These are phyloP conservation scores for Knoxia roxburghii DNA, from an alignment of 257 asterid genomes.

Conservation along the genomic window DNA sequence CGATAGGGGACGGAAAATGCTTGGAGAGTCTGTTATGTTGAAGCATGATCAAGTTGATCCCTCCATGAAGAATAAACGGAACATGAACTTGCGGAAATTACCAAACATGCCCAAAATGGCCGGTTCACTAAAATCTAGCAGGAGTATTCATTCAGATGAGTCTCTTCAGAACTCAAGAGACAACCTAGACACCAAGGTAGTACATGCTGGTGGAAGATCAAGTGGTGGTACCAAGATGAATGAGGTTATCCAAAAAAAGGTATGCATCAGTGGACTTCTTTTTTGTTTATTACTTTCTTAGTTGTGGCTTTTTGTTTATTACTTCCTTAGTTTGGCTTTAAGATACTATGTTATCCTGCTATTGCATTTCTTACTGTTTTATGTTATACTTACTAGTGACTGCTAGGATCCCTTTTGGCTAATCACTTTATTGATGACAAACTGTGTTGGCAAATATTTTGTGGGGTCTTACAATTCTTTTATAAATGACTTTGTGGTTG, in stretches of 20 bases:
- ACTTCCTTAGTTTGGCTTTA: background rate
- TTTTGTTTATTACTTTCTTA: background rate
- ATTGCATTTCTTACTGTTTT: background rate
- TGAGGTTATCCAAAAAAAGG: slow-evolving; percentile 78
- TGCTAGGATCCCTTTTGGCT: background rate
- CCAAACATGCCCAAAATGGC: slow-evolving; percentile 34
- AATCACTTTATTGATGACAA: background rate
- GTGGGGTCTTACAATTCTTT: background rate
- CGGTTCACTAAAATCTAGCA: slow-evolving; percentile 51
- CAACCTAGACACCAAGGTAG: slow-evolving; percentile 42
- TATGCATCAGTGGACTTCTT: slow-evolving; percentile 21
- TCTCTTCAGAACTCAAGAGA: slow-evolving; percentile 49
- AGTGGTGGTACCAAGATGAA: slow-evolving; percentile 63
- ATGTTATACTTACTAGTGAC: background rate
- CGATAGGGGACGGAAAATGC: slow-evolving; percentile 44
- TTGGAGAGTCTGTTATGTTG: slow-evolving; percentile 44
- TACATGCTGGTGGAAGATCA: slow-evolving; percentile 44
- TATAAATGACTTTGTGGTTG: background rate
- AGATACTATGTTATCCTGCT: background rate
- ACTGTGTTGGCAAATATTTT: background rate
- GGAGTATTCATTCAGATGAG: slow-evolving; percentile 49
- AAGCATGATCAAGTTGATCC: slow-evolving; percentile 50
- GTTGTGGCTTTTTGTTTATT: background rate
- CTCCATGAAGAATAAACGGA: slow-evolving; percentile 49
- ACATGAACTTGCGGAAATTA: slow-evolving; percentile 45